Base-by-base conservation (phyloP, 2,329 filamentous ascomycete species). In the Beauveria australis region DNA sequence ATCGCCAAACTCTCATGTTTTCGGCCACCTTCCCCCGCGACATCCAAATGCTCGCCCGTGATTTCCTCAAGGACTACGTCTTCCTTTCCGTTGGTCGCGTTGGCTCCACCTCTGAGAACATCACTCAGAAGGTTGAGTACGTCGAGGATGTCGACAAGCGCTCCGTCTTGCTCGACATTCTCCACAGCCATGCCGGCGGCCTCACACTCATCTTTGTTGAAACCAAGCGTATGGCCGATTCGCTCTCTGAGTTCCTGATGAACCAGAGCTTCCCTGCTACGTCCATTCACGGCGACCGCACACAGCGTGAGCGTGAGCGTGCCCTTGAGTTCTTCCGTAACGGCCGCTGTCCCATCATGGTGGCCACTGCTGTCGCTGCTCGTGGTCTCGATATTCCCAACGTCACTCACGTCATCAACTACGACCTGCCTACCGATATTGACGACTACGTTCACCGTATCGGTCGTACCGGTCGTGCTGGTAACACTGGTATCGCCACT, bases 401-500 rank as follows among this genome's bases (percentile, higher is more conserved):
- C 67, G 94, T 99, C 64, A 93, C 87, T 48, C 94, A 99, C 78
- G 94, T 99, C 53, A 87, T 99, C 83, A 99, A 99, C 82, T 99
- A 99, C 76, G 94, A 99, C 75, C 84, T 99, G n/a, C 94, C 94
- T 54, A 97, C 92, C 61, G 94, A 97, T 72, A 96, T 97, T 70
- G 94, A 97, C 71, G 94, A 97, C 77, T 99, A 99, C 69, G 94
- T 99, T 62, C 94, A 99, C 78, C 91, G 94, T 75, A 99, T 99
- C 71, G 94, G 94, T 88, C 94, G 94, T 93, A 99, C 94, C 66
- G 94, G 94, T 73, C 94, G 94, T 91, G 94, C 94, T 66, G 94
- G 94, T 76, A 99, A 99, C 83, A 97, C 93, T 70, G 94, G 94
- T 88, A 88, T 96, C 67, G 91, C 94, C 6, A 99, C 94, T 68